These are phyloP conservation scores for Coemansia sp. DNA, from an alignment of 192 early-diverging fungal species.

Conservation along the genomic window DNA sequence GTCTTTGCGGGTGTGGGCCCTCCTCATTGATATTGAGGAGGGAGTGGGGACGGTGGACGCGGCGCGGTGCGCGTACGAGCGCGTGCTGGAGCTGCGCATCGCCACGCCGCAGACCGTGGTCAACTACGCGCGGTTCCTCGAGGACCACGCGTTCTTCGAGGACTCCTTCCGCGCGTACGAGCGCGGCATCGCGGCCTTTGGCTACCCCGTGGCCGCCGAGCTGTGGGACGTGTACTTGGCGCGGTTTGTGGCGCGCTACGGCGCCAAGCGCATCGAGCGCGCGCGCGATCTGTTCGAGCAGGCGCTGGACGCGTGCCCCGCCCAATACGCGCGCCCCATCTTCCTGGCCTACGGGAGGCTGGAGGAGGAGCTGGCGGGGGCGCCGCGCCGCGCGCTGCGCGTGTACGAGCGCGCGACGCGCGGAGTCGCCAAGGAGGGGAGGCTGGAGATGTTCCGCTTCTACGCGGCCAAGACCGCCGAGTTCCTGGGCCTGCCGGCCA, in stretches of 20 bases:
- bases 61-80: slow-evolving; percentile 81
- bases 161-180: slow-evolving; percentile 95
- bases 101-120: slow-evolving; percentile 95
- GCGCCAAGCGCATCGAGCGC: slow-evolving; percentile 82
- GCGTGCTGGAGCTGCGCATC: slow-evolving; percentile 87
- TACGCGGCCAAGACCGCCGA: slow-evolving; percentile 86
- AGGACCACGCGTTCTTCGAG: slow-evolving; percentile 87
- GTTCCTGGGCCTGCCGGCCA: slow-evolving; percentile 79
- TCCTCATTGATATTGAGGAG: slow-evolving; percentile 93
- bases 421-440: slow-evolving; percentile 70
- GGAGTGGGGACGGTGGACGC: slow-evolving; percentile 76
- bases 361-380: slow-evolving; percentile 82
- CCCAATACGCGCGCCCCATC: slow-evolving; percentile 78
- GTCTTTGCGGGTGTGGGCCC: slow-evolving; percentile 82
- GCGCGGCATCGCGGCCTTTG: slow-evolving; percentile 92
- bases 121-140: slow-evolving; percentile 87
- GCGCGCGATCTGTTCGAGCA: slow-evolving; percentile 94
- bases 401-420: slow-evolving; percentile 90
- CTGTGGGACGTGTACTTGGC: slow-evolving; percentile 94
- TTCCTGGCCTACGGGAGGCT: slow-evolving; percentile 87
- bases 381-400: slow-evolving; percentile 86
- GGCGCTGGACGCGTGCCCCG: slow-evolving; percentile 79
- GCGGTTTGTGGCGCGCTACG: slow-evolving; percentile 81
- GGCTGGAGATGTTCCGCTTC: slow-evolving; percentile 77
- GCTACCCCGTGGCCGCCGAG: slow-evolving; percentile 94